phyloP scores from a whole-genome alignment of 176 grass and related monocot genomes.

The Oryza brachyantha region DNA sequence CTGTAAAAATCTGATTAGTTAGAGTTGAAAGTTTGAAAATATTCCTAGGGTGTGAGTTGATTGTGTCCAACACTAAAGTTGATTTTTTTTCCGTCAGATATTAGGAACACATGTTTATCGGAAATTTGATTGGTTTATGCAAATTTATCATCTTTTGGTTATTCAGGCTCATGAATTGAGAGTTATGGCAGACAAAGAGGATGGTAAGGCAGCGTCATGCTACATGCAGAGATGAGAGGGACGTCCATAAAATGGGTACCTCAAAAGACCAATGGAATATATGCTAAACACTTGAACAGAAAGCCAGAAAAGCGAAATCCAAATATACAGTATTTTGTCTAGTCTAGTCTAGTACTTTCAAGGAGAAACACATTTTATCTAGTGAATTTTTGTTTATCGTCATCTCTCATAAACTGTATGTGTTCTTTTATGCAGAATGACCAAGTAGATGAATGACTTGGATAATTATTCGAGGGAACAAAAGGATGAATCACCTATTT shows the following conservation, averaged over 20 bases:
- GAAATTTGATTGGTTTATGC: not conserved
- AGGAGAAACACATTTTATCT: too few relatives aligned
- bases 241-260: not conserved
- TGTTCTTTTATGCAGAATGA: too few relatives aligned
- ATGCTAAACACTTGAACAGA: not conserved
- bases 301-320: not conserved
- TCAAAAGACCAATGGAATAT: not conserved
- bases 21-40: not conserved
- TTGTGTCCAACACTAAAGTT: not conserved
- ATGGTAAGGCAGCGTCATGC: not conserved
- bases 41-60: not conserved
- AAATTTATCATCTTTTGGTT: not conserved
- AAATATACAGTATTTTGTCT: too few relatives aligned
- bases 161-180: not conserved
- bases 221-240: not conserved
- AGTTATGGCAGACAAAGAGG: not conserved
- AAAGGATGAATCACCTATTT: too few relatives aligned
- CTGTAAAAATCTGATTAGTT: not conserved
- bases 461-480: too few relatives aligned
- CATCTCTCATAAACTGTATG: too few relatives aligned
- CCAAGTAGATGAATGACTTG: too few relatives aligned
- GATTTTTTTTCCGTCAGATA: not conserved
- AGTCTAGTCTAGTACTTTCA: too few relatives aligned
- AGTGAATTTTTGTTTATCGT: too few relatives aligned
- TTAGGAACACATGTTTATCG: not conserved